Percentiles rank a stretch among this genome's conserved stretches.
phyloP scores from a whole-genome alignment of 1,284 basidiomycete genomes.

The Leccinum angustisporum region DNA sequence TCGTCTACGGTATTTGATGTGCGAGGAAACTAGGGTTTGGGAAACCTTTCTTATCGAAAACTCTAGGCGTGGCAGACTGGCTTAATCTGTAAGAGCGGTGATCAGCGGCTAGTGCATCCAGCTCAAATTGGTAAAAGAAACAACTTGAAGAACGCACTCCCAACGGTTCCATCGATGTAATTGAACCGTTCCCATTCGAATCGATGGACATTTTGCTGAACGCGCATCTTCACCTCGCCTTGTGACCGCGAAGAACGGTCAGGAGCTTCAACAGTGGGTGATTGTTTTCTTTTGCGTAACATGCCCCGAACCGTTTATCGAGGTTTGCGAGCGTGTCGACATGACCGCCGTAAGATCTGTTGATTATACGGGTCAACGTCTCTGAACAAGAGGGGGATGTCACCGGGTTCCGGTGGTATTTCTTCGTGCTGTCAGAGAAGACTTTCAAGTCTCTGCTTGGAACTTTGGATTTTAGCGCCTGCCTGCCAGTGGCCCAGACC shows the following conservation, averaged over 20 bases:
- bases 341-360: neutral
- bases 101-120: slow-evolving; percentile 5
- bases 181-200: too few relatives aligned
- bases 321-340: neutral
- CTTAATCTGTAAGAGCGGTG: slow-evolving; percentile 6
- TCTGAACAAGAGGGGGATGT: neutral
- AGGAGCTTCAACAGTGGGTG: too few relatives aligned
- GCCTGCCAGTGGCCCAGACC: too few relatives aligned
- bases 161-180: too few relatives aligned
- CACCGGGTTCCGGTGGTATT: neutral
- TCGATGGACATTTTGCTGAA: too few relatives aligned
- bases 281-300: neutral
- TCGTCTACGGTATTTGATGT: too few relatives aligned
- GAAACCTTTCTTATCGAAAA: slow-evolving; percentile 4
- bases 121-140: neutral
- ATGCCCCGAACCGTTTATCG: neutral
- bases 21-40: neutral
- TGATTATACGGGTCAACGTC: neutral
- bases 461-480: neutral
- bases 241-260: too few relatives aligned
- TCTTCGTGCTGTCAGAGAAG: neutral
- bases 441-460: neutral
- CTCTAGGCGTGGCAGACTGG: neutral
- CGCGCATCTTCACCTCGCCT: too few relatives aligned
- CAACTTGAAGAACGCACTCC: neutral